A percentile compares a stretch with the other conserved stretches of the same genome.
Conservation (phyloP, 345 rosid species). For the Dipteronia dyeriana region DNA sequence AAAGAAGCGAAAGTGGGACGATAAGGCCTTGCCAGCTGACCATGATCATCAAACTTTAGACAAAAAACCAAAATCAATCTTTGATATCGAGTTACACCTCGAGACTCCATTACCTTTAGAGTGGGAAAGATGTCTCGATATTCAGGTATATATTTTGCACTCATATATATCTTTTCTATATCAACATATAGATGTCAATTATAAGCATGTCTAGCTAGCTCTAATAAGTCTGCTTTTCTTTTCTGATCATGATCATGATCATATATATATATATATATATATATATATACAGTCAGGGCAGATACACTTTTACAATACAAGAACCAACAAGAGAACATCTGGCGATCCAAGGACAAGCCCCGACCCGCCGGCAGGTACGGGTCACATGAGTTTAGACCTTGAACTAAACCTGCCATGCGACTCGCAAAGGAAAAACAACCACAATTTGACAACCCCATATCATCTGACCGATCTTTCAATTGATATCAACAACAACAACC, state of each 20-base stretch:
- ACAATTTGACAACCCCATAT: slow-evolving; percentile 11
- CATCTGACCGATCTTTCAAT: slow-evolving; percentile 22
- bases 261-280: too few relatives aligned
- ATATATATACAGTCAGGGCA: slow-evolving; percentile 51
- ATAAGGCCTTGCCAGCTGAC: slow-evolving; percentile 15
- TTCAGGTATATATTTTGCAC: slow-evolving; percentile 49
- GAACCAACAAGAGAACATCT: slow-evolving; percentile 54
- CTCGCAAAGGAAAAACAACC: slow-evolving; percentile 31
- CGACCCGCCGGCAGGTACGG: slow-evolving; percentile 29
- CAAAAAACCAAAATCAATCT: slow-evolving; percentile 35
- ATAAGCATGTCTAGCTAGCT: background rate
- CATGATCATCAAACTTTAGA: slow-evolving; percentile 26
- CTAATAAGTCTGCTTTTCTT: background rate
- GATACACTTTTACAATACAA: slow-evolving; percentile 64
- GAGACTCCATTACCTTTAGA: slow-evolving; percentile 52
- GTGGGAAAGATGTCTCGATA: slow-evolving; percentile 64
- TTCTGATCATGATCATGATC: background rate
- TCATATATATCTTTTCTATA: too few relatives aligned
- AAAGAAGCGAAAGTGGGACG: slow-evolving; percentile 60
- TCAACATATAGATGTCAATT: too few relatives aligned
- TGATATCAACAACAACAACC: slow-evolving; percentile 16
- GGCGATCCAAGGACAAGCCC: slow-evolving; percentile 47
- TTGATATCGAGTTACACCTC: slow-evolving; percentile 48
- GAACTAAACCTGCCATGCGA: slow-evolving; percentile 64
- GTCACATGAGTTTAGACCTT: slow-evolving; percentile 68